Evolutionary conservation across 164 flowering plant genomes (phyloP).

Genomic region (Annona squamosa): DNA sequence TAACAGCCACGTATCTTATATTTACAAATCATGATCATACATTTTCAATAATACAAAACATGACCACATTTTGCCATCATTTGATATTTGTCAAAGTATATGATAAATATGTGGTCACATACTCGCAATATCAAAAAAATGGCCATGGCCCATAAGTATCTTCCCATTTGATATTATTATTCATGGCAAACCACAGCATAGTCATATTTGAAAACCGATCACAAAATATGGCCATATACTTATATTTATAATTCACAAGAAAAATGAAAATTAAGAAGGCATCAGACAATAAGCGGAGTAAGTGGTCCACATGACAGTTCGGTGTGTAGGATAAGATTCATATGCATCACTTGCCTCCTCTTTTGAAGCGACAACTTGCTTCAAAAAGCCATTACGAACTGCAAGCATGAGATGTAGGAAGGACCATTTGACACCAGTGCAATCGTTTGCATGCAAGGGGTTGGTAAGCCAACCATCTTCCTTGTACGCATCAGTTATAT

Average conservation of each 20-base stretch:
- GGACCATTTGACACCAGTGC: conserved; percentile 64
- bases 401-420: conserved; percentile 22
- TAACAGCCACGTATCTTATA: too few relatives aligned
- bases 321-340: conserved; percentile 55
- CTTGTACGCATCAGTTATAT: conserved; percentile 45
- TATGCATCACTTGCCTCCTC: conserved; percentile 14
- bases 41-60: too few relatives aligned
- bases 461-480: conserved; percentile 55
- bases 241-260: not conserved
- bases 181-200: not conserved
- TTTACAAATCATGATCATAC: too few relatives aligned
- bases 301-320: conserved; percentile 36
- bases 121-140: too few relatives aligned
- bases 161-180: not conserved
- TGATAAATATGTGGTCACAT: too few relatives aligned
- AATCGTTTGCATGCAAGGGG: conserved; percentile 39
- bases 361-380: not conserved
- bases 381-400: not conserved
- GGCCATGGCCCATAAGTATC: too few relatives aligned
- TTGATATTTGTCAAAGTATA: too few relatives aligned
- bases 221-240: not conserved
- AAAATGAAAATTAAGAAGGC: not conserved
- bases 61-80: too few relatives aligned
- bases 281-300: conserved; percentile 58
- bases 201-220: not conserved